Base-by-base conservation (phyloP, 208 protist species). In the Polymyxa betae region DNA sequence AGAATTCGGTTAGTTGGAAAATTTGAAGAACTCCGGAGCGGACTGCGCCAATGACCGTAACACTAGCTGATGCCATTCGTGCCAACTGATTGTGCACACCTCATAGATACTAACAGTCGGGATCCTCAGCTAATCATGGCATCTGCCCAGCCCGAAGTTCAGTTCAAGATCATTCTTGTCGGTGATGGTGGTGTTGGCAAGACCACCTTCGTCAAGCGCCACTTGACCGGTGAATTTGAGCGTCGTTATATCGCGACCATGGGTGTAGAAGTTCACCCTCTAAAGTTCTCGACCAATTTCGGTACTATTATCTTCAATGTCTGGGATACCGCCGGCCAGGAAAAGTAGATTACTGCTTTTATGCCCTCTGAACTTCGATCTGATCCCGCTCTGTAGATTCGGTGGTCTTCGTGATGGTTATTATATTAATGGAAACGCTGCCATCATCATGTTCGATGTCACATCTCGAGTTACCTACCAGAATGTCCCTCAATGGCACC, bases 371-470 rank as follows among this genome's bases (percentile, higher is more conserved):
- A 45, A 24, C 24, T 88, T 88, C 77, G 5, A n/a, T 88, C 5
- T 29, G 12, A 60, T 60, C 12, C 24, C 49, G n/a, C 77, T 20
- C 77, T 88, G 12, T 88, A 45, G 49, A 45, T 99, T 99, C 91
- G 99, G 98, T 93, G 98, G 98, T 66, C 96, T 99, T 46, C 97
- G 97, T 92, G 99, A 99, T 94, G 99, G 98, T 66, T 99, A 99
- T 95, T 99, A 99, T 94, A 96, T 97, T 94, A 96, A 99, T 95
- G 98, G 98, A 52, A 96, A 99, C 93, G 98, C 97, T 92, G 99
- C 98, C 78, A 99, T 99, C 95, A 99, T 99, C 93, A 99, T 99
- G 99, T 99, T 99, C 93, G 99, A 99, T 93, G 98, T 99, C 43
- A 99, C 99, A 52, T 98, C 98, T 77, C 97, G 98, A 91, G 96